phyloP scores from a whole-genome alignment of 805 yeast species.

The Yarrowia yakushimensis region DNA sequence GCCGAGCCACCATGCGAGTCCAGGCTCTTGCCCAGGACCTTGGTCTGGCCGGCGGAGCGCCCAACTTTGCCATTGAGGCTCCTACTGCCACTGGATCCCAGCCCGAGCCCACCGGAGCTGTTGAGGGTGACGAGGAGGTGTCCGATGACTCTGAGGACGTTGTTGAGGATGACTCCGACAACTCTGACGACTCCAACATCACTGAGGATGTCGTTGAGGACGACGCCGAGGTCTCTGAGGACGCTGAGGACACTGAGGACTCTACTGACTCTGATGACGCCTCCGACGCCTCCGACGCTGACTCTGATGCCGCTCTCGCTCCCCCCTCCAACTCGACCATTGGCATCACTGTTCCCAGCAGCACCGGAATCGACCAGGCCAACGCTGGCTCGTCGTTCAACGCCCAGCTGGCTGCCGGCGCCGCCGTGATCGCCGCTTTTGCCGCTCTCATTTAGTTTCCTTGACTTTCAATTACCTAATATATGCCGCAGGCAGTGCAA shows the following conservation, averaged over 20 bases:
- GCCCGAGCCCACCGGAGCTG: neutral
- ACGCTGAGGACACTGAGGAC: neutral
- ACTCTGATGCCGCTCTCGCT: neutral
- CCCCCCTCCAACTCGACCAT: neutral
- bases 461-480: neutral
- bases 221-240: neutral
- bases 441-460: slow-evolving; percentile 13
- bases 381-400: neutral
- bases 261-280: neutral
- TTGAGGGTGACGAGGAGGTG: neutral
- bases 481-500: too few species aligned
- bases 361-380: slow-evolving; percentile 12
- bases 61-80: neutral
- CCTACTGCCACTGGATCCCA: neutral
- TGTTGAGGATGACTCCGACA: neutral
- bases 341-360: neutral
- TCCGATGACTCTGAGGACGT: neutral
- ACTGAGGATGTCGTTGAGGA: neutral
- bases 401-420: slow-evolving; percentile 10
- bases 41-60: slow-evolving; percentile 2
- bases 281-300: neutral
- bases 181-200: neutral
- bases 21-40: neutral
- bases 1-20: slow-evolving; percentile 13
- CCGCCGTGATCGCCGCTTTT: slow-evolving; percentile 2